A percentile compares a stretch with the other conserved stretches of the same genome.
phyloP scores from a whole-genome alignment of 2,329 filamentous ascomycete species.

The Sphaceloma murrayae region DNA sequence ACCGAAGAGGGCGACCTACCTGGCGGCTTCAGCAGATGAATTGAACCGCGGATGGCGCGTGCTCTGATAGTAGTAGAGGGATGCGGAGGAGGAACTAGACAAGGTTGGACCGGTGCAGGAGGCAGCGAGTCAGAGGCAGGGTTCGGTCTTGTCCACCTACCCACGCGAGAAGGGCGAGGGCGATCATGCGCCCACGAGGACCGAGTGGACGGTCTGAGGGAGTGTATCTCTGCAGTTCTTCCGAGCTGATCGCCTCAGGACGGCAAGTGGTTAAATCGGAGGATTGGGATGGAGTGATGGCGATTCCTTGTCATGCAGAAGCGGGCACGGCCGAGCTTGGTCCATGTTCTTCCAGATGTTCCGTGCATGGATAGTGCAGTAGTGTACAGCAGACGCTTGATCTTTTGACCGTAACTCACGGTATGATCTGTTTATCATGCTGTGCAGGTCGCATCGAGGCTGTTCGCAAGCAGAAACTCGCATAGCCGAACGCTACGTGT shows the following conservation, averaged over 20 bases:
- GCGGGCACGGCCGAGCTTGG: conserved; percentile 13
- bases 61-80: conserved; percentile 15
- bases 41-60: conserved; percentile 2
- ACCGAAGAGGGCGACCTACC: conserved; percentile 11
- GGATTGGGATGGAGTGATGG: conserved; percentile 8
- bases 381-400: neutral
- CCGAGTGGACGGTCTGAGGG: conserved; percentile 4
- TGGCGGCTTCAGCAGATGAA: conserved; percentile 8
- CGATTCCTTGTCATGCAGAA: conserved; percentile 11
- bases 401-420: neutral
- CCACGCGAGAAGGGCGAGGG: conserved; percentile 8
- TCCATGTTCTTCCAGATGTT: conserved; percentile 16
- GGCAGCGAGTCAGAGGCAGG: conserved; percentile 11
- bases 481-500: no score
- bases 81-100: conserved; percentile 8
- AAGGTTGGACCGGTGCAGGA: conserved; percentile 7
- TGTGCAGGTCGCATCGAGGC: no score
- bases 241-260: no score
- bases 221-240: no score
- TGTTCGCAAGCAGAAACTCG: no score
- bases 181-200: conserved; percentile 14
- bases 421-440: no score
- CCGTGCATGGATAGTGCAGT: conserved; percentile 14
- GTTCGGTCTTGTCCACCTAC: conserved; percentile 9
- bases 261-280: conserved; percentile 7